Evolutionary conservation across 2,329 filamentous ascomycete genomes (phyloP).

Genomic region (Claviceps sp.): DNA sequence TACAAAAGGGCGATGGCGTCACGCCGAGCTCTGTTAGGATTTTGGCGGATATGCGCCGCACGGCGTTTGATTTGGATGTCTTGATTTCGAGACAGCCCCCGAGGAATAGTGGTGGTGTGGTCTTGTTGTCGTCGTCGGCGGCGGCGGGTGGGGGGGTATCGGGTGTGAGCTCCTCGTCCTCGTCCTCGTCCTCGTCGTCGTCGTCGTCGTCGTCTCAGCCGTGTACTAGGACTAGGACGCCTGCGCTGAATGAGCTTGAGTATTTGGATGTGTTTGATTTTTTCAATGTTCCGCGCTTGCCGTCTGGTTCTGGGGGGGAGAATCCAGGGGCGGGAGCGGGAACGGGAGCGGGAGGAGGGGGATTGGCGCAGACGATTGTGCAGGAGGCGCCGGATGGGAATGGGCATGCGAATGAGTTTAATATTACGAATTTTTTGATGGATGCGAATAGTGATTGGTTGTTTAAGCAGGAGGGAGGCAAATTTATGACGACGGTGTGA

Average conservation of each 20-base stretch:
- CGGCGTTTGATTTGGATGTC: constrained; percentile 81
- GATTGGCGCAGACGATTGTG: constrained; percentile 25
- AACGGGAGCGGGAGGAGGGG: too few species aligned
- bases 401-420: constrained; percentile 47
- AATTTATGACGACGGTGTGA: constrained; percentile 13
- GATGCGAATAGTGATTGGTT: constrained; percentile 64
- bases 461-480: constrained; percentile 38
- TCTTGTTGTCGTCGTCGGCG: constrained; percentile 12
- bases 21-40: constrained; percentile 78
- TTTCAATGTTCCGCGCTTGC: constrained; percentile 76
- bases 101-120: constrained; percentile 20
- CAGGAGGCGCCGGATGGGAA: constrained; percentile 4
- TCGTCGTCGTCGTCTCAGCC: too few species aligned
- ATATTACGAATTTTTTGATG: constrained; percentile 60
- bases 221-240: constrained; percentile 37
- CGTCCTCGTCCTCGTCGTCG: too few species aligned
- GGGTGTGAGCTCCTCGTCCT: too few species aligned
- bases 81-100: constrained; percentile 70
- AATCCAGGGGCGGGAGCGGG: too few species aligned
- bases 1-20: constrained; percentile 58
- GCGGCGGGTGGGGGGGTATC: too few species aligned
- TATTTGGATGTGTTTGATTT: constrained; percentile 91
- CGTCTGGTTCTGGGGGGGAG: constrained; percentile 10
- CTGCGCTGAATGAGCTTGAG: constrained; percentile 71
- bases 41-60: constrained; percentile 79